Base-by-base conservation (phyloP, 2,329 filamentous ascomycete genomes). In the Beauveria pseudobassiana region DNA sequence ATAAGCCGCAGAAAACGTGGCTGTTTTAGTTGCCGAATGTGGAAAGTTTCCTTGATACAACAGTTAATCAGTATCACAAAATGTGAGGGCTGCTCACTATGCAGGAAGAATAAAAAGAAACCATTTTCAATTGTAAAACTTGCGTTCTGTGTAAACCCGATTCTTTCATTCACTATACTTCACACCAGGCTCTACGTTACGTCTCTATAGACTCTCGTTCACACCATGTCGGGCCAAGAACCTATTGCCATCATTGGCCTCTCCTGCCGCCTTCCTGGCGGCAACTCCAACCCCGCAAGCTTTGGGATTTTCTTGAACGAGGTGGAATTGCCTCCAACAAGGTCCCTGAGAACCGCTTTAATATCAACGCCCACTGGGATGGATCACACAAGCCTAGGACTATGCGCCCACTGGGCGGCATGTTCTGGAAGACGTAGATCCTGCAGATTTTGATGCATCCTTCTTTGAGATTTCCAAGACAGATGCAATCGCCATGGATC, bases 181-280 rank as follows among this genome's bases (percentile, higher is more conserved):
- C 7, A 20, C 1, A 45, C 49, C 8, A 40, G 26, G 26, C 42
- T 48, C 45, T 48, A 14, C 59, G 38, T 61, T 28, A 26, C 59
- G 48, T 57, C 59, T 34, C 28, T 26, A 34, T 24, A 52, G 40
- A 55, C 40, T 55, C 10, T 43, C 24, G 28, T 50, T 34, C 16
- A 45, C 48, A 42, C 40, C 53, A 55, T 55, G 53, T 45, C 53
- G 53, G 14, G 6, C 30, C 59, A 62, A 60, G 50, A 48, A 22
- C 70, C 67, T 22, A 72, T 80, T 26, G 78, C 77, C 26, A 70
- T 80, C 16, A 68, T 80, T 10, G 77, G 77, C 28, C 69, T 74
- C 7, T 75, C 71, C 3, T 79, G 76, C 65, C 72, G 77, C 1
- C 73, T 79, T 2, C 76, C 77, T 0, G 77, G 77, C 70, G 42